Percentiles rank a stretch among this genome's conserved stretches.
phyloP scores from a whole-genome alignment of 441 rosid species.

The Mallotus repandus region DNA sequence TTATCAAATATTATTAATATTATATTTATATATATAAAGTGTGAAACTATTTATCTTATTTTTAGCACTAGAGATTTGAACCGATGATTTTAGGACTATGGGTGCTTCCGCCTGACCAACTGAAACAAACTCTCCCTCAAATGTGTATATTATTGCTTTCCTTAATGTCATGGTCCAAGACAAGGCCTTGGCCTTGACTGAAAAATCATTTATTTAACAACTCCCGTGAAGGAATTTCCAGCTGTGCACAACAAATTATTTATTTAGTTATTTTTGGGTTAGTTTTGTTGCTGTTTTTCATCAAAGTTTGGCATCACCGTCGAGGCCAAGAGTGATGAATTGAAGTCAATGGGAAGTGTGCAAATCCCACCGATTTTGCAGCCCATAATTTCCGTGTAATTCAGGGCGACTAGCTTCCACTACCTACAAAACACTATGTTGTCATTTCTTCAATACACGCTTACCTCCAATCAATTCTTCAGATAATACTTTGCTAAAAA shows the following conservation, averaged over 20 bases:
- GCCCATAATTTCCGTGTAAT: not conserved
- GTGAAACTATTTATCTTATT: too few species aligned
- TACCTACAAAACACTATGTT: slow-evolving; percentile 1
- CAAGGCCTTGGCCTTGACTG: too few species aligned
- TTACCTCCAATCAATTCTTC: not conserved
- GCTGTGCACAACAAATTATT: not conserved
- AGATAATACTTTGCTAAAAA: not conserved
- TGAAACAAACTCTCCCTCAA: too few species aligned
- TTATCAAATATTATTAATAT: too few species aligned
- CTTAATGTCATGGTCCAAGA: too few species aligned
- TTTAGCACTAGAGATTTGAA: too few species aligned
- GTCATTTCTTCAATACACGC: not conserved
- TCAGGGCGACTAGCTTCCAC: not conserved
- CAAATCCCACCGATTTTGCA: not conserved
- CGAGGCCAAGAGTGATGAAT: not conserved
- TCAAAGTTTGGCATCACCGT: not conserved
- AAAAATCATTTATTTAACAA: too few species aligned
- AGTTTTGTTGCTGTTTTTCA: too few species aligned
- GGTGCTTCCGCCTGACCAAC: too few species aligned
- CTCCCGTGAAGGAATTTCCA: not conserved
- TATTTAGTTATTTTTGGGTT: not conserved
- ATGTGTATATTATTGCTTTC: too few species aligned
- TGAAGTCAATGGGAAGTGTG: not conserved
- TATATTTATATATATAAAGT: too few species aligned
- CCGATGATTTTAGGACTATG: too few species aligned